Base-by-base conservation (phyloP, 768 basidiomycete genomes). In the Pleurotus pulmonarius region DNA sequence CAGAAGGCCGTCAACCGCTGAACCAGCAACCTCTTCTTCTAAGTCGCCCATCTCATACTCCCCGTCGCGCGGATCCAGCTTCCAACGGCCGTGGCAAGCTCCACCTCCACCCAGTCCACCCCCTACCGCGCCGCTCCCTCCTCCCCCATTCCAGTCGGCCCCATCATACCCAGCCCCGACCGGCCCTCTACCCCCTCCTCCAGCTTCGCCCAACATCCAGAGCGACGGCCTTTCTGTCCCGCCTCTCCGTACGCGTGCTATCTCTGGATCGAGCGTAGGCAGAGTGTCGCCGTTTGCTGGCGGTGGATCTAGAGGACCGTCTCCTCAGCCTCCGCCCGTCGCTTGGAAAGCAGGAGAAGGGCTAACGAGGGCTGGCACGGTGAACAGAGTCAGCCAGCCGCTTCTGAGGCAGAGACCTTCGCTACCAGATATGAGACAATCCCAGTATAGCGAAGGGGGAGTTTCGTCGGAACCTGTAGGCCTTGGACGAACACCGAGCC, bases 51-150 rank as follows among this genome's bases (percentile, higher is more conserved):
- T 49, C 9, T 24, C 26, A 8, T 49, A 49, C 34, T 49, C 48
- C 3, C 48, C 48, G 15, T 5, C 26, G 13, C 48, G 48, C 6
- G 48, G 63, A 61, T 26, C 22, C n/a, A 5, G 5, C 9, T 15
- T 47, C 8, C 34, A 6, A 22, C 15, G 49, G 24, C 49, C 49
- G 12, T 52, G 49, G 49, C 49, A 52, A 41, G 26, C 34, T 8
- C 20, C 63, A 38, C 79, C 80, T 2, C 81, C 80, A 1, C 78
- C 81, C 3, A 81, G 75, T 60, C 80, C 81, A 12, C 78, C 82
- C 0, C 81, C 80, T 3, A 66, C 66, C 40, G 71, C 68, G 0
- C 80, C 80, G 0, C 61, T 81, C 7, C 79, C 81, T 5, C 70
- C 66, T 40, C 64, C 75, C 8, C 71, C 71, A 13, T 58, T 51